Evolutionary conservation across 192 early-diverging fungal species (phyloP).

Genomic region (Linnemannia elongata): DNA sequence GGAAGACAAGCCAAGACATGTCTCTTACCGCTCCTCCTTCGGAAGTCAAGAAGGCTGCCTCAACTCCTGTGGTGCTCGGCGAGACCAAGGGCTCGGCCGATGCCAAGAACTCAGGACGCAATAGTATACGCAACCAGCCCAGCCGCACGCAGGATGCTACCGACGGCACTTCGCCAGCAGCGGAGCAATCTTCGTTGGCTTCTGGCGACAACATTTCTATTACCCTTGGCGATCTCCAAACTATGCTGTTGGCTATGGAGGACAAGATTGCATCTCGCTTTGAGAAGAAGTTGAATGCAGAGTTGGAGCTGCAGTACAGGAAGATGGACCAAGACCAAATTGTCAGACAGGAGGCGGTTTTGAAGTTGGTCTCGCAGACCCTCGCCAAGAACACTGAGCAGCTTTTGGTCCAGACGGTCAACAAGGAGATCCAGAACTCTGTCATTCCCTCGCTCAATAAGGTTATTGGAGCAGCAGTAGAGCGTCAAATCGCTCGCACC

Average conservation of each 20-base stretch:
- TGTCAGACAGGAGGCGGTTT: conserved; percentile 58
- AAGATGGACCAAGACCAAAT: conserved; percentile 59
- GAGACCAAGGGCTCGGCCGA: not conserved
- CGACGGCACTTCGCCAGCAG: not conserved
- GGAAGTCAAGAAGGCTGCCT: not conserved
- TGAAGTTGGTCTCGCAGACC: conserved; percentile 62
- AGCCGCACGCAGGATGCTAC: conserved; percentile 17
- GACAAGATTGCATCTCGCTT: conserved; percentile 43
- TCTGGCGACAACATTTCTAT: conserved; percentile 18
- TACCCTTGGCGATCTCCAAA: conserved; percentile 35
- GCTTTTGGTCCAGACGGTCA: conserved; percentile 59
- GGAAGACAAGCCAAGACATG: conserved; percentile 41
- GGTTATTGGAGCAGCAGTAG: conserved; percentile 55
- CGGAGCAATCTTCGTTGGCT: not conserved
- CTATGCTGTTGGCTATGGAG: conserved; percentile 40
- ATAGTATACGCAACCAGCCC: not conserved
- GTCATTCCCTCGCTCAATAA: conserved; percentile 59
- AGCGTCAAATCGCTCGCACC: conserved; percentile 53
- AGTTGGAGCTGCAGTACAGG: conserved; percentile 44
- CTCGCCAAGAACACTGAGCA: conserved; percentile 61
- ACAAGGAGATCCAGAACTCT: conserved; percentile 59
- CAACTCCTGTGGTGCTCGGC: not conserved
- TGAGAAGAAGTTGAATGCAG: conserved; percentile 40
- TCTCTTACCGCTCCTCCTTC: not conserved
- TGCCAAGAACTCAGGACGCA: conserved; percentile 1